Percentiles rank a stretch among this genome's conserved stretches.
Conservation (phyloP, 495 filamentous ascomycete genomes). For the Neurospora pannonica region DNA sequence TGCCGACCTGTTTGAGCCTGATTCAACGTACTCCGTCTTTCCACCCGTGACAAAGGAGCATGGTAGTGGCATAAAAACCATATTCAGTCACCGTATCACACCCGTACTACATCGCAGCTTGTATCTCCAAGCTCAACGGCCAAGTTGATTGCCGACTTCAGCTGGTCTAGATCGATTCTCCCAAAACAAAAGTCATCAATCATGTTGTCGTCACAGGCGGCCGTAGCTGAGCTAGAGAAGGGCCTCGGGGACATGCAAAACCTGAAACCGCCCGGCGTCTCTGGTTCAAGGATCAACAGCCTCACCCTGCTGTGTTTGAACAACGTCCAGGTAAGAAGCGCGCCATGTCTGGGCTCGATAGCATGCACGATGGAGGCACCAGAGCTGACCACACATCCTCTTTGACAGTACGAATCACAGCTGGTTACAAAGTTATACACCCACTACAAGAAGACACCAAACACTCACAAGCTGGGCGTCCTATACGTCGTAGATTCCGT, state of each 20-base stretch:
- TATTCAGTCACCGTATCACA: conserved; percentile 3
- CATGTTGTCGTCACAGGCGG: conserved; percentile 53
- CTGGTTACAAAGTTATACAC: conserved; percentile 94
- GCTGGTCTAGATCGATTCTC: conserved; percentile 2
- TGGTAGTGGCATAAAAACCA: conserved; percentile 20
- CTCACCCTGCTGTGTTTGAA: conserved; percentile 78
- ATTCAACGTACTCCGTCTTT: conserved; percentile 9
- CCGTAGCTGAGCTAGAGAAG: conserved; percentile 82
- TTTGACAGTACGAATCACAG: conserved; percentile 77
- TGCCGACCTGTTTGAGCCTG: conserved; percentile 1
- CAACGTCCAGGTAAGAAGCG: conserved; percentile 79
- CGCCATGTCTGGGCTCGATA: neutral
- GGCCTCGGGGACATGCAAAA: conserved; percentile 84
- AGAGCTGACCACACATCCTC: conserved; percentile 23
- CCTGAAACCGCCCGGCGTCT: conserved; percentile 88
- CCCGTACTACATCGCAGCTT: neutral
- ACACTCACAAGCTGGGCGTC: conserved; percentile 94
- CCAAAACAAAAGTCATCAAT: conserved; percentile 10
- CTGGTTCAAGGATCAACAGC: conserved; percentile 75
- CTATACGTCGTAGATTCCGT: conserved; percentile 99
- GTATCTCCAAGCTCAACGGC: neutral
- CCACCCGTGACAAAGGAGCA: conserved; percentile 17
- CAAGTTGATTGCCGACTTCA: conserved; percentile 7
- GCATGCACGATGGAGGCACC: neutral
- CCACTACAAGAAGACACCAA: conserved; percentile 91